Conservation (phyloP, 2,329 filamentous ascomycete species). For the Amesomyces nigricolor region DNA sequence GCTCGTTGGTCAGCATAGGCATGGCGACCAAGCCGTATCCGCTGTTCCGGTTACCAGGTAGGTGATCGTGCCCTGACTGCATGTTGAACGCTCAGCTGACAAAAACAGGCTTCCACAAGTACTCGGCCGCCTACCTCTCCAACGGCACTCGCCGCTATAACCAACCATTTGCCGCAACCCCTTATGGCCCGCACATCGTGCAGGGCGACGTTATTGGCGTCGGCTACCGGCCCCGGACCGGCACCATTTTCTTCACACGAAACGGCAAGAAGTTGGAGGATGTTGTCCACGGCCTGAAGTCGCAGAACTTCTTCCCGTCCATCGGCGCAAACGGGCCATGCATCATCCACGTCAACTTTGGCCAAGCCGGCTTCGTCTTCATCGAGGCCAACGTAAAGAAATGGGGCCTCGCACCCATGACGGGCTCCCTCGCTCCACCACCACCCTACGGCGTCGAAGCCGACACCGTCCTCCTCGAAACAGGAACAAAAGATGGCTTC, state of each 20-base stretch:
- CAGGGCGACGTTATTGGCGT: conserved; percentile 96
- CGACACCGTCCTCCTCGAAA: conserved; percentile 89
- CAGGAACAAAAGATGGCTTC: conserved; percentile 62
- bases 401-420: conserved; percentile 95
- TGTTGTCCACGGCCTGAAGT: conserved; percentile 84
- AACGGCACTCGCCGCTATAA: conserved; percentile 83
- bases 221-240: conserved; percentile 88
- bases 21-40: conserved; percentile 97
- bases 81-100: conserved; percentile 6
- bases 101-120: conserved; percentile 74
- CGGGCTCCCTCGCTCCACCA: conserved; percentile 86
- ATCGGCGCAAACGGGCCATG: conserved; percentile 94
- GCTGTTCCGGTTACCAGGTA: conserved; percentile 87
- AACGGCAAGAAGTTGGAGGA: conserved; percentile 98
- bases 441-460: conserved; percentile 96
- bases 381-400: conserved; percentile 99
- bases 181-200: conserved; percentile 77
- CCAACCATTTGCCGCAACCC: conserved; percentile 76
- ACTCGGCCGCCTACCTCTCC: conserved; percentile 86
- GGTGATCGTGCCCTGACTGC: conserved; percentile 26
- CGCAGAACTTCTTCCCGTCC: conserved; percentile 95
- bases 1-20: conserved; percentile 79
- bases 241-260: conserved; percentile 94
- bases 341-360: conserved; percentile 92
- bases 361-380: conserved; percentile 96